phyloP scores from a whole-genome alignment of 768 basidiomycete genomes.

The Rhodotorula diobovata region DNA sequence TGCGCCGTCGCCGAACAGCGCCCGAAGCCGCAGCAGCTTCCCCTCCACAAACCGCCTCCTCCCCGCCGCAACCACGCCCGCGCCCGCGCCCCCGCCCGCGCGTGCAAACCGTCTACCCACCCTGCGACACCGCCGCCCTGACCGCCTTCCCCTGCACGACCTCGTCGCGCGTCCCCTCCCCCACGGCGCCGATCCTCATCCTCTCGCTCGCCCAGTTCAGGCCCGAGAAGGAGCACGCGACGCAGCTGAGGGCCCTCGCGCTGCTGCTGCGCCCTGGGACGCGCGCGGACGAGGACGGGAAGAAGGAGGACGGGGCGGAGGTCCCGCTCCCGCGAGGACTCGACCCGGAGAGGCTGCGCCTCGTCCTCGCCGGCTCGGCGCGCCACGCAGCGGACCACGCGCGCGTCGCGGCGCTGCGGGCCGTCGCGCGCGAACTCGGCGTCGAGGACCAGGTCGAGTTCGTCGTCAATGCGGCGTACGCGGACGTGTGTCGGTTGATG shows the following conservation, averaged over 20 bases:
- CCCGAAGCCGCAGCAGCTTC: no score
- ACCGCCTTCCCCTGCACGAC: constrained; percentile 53
- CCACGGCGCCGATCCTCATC: constrained; percentile 59
- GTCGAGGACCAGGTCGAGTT: constrained; percentile 62
- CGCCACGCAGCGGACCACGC: constrained; percentile 70
- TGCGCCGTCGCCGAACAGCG: not conserved
- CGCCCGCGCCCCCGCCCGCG: not conserved
- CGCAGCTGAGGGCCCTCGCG: constrained; percentile 68
- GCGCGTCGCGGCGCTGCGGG: constrained; percentile 61
- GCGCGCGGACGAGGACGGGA: no score
- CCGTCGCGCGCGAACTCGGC: constrained; percentile 59
- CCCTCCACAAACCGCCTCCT: no score
- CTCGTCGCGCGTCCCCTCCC: constrained; percentile 40
- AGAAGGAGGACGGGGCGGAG: no score
- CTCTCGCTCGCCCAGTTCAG: constrained; percentile 90
- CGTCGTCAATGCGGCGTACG: constrained; percentile 74
- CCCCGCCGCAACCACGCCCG: not conserved
- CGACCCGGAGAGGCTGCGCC: constrained; percentile 49
- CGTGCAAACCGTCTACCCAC: constrained; percentile 68
- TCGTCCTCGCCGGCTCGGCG: constrained; percentile 78
- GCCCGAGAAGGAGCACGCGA: constrained; percentile 88
- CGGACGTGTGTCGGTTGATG: constrained; percentile 65
- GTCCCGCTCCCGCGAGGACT: no score
- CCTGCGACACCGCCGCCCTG: constrained; percentile 80
- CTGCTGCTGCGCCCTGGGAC: constrained; percentile 54